phyloP scores from a whole-genome alignment of 768 basidiomycete species.

The Vishniacozyma victoriae region DNA sequence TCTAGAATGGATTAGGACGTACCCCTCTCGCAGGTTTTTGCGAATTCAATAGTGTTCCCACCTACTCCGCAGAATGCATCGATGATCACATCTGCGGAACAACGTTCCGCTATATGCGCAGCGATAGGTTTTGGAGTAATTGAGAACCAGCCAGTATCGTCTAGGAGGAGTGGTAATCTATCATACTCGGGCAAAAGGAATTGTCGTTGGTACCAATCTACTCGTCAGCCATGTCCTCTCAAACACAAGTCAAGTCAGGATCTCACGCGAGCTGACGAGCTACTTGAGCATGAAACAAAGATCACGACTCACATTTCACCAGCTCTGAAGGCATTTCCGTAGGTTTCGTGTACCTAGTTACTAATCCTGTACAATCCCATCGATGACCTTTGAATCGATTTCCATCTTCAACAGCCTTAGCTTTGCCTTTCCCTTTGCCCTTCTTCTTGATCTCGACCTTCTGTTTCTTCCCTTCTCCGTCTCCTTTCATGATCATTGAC shows the following conservation, averaged over 20 bases:
- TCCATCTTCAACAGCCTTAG: neutral
- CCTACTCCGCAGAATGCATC: conserved; percentile 98
- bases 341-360: conserved; percentile 61
- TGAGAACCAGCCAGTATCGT: conserved; percentile 96
- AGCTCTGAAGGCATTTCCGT: conserved; percentile 71
- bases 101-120: conserved; percentile 83
- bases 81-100: conserved; percentile 48
- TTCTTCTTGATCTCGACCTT: conserved; percentile 13
- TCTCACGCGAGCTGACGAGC: neutral
- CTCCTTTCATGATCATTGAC: too few relatives aligned
- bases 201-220: conserved; percentile 80
- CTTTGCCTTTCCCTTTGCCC: conserved; percentile 3
- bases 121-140: conserved; percentile 94
- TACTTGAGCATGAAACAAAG: too few relatives aligned
- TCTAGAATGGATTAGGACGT: neutral
- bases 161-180: conserved; percentile 74
- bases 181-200: conserved; percentile 73
- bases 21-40: conserved; percentile 80
- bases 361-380: conserved; percentile 65
- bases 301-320: conserved; percentile 75
- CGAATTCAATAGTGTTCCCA: conserved; percentile 95
- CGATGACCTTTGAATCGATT: conserved; percentile 27
- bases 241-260: neutral
- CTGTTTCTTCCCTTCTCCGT: too few relatives aligned
- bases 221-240: neutral